These are phyloP conservation scores for Aleurites moluccanus DNA, from an alignment of 441 rosid species.

Conservation along the genomic window DNA sequence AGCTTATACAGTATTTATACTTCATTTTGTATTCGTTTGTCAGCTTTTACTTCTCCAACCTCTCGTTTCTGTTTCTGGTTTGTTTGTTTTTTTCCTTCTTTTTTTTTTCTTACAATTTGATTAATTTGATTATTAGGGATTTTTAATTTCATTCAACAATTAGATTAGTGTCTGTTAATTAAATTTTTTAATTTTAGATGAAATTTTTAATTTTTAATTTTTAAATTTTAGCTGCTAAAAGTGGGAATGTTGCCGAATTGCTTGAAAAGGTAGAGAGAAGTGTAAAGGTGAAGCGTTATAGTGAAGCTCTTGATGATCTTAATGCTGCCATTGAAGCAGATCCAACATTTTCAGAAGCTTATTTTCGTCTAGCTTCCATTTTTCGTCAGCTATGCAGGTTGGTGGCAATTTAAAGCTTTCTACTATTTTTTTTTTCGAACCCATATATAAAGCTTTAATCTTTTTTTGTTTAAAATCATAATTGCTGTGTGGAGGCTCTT, in stretches of 20 bases:
- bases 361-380: conserved; percentile 66
- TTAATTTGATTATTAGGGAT: not conserved
- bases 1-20: conserved; percentile 53
- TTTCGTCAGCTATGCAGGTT: conserved; percentile 95
- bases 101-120: not conserved
- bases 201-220: too few relatives aligned
- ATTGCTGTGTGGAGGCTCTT: not conserved
- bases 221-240: too few relatives aligned
- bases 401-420: conserved; percentile 4
- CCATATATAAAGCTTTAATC: not conserved
- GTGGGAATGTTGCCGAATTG: conserved; percentile 62
- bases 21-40: conserved; percentile 74
- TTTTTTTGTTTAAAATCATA: not conserved
- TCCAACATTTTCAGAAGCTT: conserved; percentile 85
- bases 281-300: conserved; percentile 71
- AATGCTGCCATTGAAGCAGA: conserved; percentile 92
- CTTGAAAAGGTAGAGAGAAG: conserved; percentile 74
- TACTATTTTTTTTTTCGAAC: not conserved
- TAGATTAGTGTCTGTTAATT: too few relatives aligned
- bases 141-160: not conserved
- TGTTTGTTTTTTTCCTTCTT: too few relatives aligned
- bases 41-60: conserved; percentile 90
- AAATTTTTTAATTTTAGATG: too few relatives aligned
- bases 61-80: conserved; percentile 83
- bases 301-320: conserved; percentile 85